A percentile compares a stretch with the other conserved stretches of the same genome.
Conservation (phyloP, 805 yeast genomes). For the Wickerhamia fluorescens region DNA sequence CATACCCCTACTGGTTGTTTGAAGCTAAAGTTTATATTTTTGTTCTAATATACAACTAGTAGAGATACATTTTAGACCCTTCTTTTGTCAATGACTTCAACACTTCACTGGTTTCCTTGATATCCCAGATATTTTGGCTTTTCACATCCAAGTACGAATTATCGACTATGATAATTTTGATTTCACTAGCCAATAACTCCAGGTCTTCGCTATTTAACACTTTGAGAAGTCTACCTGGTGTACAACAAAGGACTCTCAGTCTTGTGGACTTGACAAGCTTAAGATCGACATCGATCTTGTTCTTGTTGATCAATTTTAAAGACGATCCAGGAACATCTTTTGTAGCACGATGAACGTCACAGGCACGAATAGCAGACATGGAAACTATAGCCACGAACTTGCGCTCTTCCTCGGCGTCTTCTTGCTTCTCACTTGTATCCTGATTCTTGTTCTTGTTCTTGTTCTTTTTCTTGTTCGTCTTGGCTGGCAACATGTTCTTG, state of each 20-base stretch:
- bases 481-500: constrained; percentile 38
- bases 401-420: constrained; percentile 18
- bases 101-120: constrained; percentile 36
- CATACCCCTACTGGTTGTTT: too few relatives aligned
- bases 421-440: constrained; percentile 11
- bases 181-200: constrained; percentile 33
- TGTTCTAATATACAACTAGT: constrained; percentile 18
- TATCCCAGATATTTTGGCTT: constrained; percentile 54
- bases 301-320: constrained; percentile 68
- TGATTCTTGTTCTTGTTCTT: constrained; percentile 20
- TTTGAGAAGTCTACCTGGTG: constrained; percentile 53
- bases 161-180: constrained; percentile 54
- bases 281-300: constrained; percentile 59
- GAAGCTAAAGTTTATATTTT: too few relatives aligned
- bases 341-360: constrained; percentile 70
- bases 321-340: constrained; percentile 45
- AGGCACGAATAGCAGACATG: constrained; percentile 79
- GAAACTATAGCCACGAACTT: constrained; percentile 50
- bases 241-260: constrained; percentile 50
- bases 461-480: constrained; percentile 22
- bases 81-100: constrained; percentile 35
- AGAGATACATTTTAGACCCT: constrained; percentile 47
- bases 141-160: constrained; percentile 56
- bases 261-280: constrained; percentile 35
- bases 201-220: constrained; percentile 39